Evolutionary conservation across 306 rosid genomes (phyloP).

Genomic region (Albizia julibrissin): DNA sequence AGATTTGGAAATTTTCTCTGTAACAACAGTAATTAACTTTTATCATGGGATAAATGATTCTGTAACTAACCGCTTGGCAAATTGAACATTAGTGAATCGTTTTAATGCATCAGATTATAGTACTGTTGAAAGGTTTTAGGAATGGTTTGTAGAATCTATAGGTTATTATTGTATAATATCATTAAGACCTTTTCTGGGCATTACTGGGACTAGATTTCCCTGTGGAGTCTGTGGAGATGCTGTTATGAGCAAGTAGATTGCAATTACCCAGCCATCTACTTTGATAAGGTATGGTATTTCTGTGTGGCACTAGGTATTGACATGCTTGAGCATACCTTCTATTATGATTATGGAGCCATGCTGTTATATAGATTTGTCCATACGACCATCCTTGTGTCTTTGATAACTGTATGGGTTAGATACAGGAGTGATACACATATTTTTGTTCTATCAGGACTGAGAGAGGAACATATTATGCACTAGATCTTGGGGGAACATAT

Average conservation of each 20-base stretch:
- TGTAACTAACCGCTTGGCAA: slow-evolving; percentile 12
- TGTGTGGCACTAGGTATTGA: slow-evolving; percentile 5
- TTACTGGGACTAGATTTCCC: slow-evolving; percentile 22
- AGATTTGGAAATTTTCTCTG: slow-evolving; percentile 4
- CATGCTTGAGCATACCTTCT: slow-evolving; percentile 1
- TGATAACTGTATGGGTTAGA: slow-evolving; percentile 19
- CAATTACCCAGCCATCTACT: slow-evolving; percentile 1
- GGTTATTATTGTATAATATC: slow-evolving; percentile 15
- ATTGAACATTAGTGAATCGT: neutral
- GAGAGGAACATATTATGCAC: slow-evolving; percentile 80
- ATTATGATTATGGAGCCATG: neutral
- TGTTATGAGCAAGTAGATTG: slow-evolving; percentile 19
- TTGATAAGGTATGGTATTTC: slow-evolving; percentile 13
- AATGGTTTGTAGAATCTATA: slow-evolving; percentile 5
- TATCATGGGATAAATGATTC: slow-evolving; percentile 3
- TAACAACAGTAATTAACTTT: neutral
- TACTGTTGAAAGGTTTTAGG: slow-evolving; percentile 14
- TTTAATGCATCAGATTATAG: slow-evolving; percentile 1
- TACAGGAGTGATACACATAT: neutral
- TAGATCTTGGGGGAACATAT: slow-evolving; percentile 92
- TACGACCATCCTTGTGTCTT: neutral
- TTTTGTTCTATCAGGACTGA: slow-evolving; percentile 58
- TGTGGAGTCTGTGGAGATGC: slow-evolving; percentile 12
- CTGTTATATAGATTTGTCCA: slow-evolving; percentile 1
- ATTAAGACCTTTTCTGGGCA: slow-evolving; percentile 29